Percentiles rank a stretch among this genome's conserved stretches.
These are phyloP conservation scores for Malbranchea cinnamomea DNA, from an alignment of 2,329 filamentous ascomycete species.

Conservation along the genomic window DNA sequence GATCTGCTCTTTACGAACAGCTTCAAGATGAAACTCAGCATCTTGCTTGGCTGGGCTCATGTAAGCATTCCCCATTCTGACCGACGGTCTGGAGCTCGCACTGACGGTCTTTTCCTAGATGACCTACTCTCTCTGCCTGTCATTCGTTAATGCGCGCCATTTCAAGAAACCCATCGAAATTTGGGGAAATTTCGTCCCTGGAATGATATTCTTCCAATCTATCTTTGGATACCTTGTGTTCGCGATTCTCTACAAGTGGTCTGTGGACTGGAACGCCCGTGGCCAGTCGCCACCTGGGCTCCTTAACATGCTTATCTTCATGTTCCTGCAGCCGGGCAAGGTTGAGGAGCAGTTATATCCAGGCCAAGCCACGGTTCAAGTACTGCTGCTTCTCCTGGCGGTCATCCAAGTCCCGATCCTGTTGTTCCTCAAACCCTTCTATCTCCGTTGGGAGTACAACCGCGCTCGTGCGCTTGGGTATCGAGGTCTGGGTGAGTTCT, in stretches of 20 bases:
- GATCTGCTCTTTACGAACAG: slow-evolving; percentile 92
- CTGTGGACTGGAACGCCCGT: slow-evolving; percentile 63
- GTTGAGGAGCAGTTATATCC: slow-evolving; percentile 55
- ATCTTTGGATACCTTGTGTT: slow-evolving; percentile 95
- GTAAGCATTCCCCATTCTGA: slow-evolving; percentile 19
- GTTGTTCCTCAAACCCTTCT: slow-evolving; percentile 90
- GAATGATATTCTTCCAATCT: slow-evolving; percentile 98
- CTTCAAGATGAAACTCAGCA: slow-evolving; percentile 99
- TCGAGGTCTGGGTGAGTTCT: slow-evolving; percentile 79
- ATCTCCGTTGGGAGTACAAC: slow-evolving; percentile 89
- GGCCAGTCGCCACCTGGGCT: slow-evolving; percentile 64
- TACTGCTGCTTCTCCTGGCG: slow-evolving; percentile 65
- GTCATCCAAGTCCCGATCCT: slow-evolving; percentile 77
- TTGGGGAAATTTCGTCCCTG: slow-evolving; percentile 92
- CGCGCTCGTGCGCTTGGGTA: slow-evolving; percentile 75
- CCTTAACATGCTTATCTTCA: slow-evolving; percentile 98
- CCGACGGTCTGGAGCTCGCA: slow-evolving; percentile 1
- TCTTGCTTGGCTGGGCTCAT: slow-evolving; percentile 90
- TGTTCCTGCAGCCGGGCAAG: slow-evolving; percentile 82
- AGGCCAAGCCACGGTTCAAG: slow-evolving; percentile 63
- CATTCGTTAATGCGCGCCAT: slow-evolving; percentile 83
- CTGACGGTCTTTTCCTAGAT: slow-evolving; percentile 36
- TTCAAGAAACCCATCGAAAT: slow-evolving; percentile 94
- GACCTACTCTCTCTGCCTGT: slow-evolving; percentile 92
- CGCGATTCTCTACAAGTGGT: slow-evolving; percentile 96